A percentile compares a stretch with the other conserved stretches of the same genome.
Evolutionary conservation across 345 rosid species (phyloP).

Genomic region (Hypericum perforatum): DNA sequence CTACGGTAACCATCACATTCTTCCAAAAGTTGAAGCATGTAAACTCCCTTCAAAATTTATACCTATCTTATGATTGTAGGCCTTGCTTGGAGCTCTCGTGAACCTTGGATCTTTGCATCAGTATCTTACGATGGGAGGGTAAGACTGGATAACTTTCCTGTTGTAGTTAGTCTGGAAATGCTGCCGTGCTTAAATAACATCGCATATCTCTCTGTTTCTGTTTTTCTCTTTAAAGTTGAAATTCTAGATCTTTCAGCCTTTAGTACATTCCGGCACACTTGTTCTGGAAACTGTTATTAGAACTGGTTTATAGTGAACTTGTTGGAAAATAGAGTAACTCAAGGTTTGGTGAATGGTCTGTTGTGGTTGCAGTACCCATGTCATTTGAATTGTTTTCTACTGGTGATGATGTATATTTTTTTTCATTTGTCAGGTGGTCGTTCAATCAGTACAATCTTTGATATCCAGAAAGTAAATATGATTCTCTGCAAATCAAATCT

Average conservation of each 20-base stretch:
- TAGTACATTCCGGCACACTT: no score
- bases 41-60: constrained; percentile 8
- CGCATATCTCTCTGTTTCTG: no score
- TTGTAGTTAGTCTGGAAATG: no score
- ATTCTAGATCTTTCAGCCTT: no score
- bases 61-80: constrained; percentile 33
- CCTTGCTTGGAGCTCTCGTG: constrained; percentile 85
- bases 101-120: constrained; percentile 85
- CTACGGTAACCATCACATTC: constrained; percentile 41
- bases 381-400: background rate
- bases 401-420: background rate
- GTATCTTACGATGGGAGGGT: constrained; percentile 93
- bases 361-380: no score
- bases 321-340: no score
- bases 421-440: constrained; percentile 15
- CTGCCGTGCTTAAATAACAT: no score
- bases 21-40: background rate
- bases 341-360: no score
- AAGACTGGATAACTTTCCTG: constrained; percentile 14
- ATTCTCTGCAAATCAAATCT: no score
- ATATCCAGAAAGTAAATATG: constrained; percentile 14
- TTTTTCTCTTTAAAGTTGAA: no score
- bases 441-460: constrained; percentile 19
- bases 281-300: no score
- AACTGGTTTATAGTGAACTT: no score